A percentile compares a stretch with the other conserved stretches of the same genome.
Evolutionary conservation across 78 protist species (phyloP).

Genomic region (Dictyostelium citrinum): DNA sequence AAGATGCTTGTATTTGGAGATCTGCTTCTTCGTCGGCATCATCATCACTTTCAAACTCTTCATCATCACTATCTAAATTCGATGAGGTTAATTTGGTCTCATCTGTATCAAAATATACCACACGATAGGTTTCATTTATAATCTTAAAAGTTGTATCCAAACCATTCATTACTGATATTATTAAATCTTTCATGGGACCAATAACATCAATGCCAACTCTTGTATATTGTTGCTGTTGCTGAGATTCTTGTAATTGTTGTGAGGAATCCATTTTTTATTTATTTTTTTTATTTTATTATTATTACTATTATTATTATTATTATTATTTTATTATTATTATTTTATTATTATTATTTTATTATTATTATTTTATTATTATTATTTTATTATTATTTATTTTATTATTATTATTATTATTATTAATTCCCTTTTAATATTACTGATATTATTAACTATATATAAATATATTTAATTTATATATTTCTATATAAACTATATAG

Average conservation of each 20-base stretch:
- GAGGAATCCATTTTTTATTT: background rate
- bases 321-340: background rate
- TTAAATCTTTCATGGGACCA: conserved; percentile 39
- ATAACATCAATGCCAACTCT: conserved; percentile 33
- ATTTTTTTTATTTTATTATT: background rate
- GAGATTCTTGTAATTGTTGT: background rate
- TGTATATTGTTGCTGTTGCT: background rate
- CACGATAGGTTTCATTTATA: background rate
- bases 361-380: background rate
- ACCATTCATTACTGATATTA: conserved; percentile 27
- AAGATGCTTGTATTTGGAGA: conserved; percentile 18
- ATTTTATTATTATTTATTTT: no score
- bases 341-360: background rate
- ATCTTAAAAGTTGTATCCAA: background rate
- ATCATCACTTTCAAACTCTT: background rate
- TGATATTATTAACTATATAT: background rate
- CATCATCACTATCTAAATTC: conserved; percentile 33
- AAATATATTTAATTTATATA: background rate
- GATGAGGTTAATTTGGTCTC: conserved; percentile 23
- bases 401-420: background rate
- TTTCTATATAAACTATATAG: background rate
- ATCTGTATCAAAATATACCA: conserved; percentile 36
- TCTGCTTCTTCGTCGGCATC: conserved; percentile 43
- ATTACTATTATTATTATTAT: background rate
- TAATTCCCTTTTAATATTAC: background rate